Evolutionary conservation across 495 filamentous ascomycete genomes (phyloP), one percentile per base, ranked within the genome.

Genomic region (Trichoderma reesei): DNA sequence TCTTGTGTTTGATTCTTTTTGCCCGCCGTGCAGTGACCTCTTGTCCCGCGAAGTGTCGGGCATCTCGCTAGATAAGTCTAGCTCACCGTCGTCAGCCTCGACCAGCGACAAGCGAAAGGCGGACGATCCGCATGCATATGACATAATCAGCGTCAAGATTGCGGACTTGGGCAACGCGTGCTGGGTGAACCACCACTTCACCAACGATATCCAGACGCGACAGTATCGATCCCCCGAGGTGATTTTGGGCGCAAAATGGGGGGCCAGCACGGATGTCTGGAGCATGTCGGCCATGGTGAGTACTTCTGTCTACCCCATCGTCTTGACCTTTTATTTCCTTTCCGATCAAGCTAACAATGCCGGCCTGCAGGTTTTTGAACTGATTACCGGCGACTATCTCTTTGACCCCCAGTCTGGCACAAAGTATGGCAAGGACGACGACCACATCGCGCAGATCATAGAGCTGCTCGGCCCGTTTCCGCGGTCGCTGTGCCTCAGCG

Each of bases 341-440:
- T 10, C 48, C 34, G 26, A 33, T 14, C 10, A 13, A 56, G 13
- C 20, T n/a, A 14, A 18, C 18, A 11, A 31, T 33, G 6, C 31
- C 26, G n/a, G 3, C 26, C 9, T 9, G 34, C 26, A 98, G 94
- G 87, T 91, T 39, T 99, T 99, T 68, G 94, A 99, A 72, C 80
- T 99, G 31, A 97, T 99, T 66, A 99, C 94, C 13, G 94, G 94
- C 68, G 94, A 99, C 77, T 99, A 98, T 72, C 86, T 99, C 54
- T 99, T 99, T 76, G 94, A 99, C 70, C 94, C 94, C 1, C 94
- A 99, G 76, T 98, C 94, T 5, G 94, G 94, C 62, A 98, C 95
- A 26, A 98, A 98, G 75, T 99, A 99, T 72, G 94, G 94, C 71
- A 99, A 99, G 80, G 94, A 99, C 73, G 94, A 99, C 76, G 94